phyloP scores from a whole-genome alignment of 2,329 filamentous ascomycete species.

The Verticillium alfalfae region DNA sequence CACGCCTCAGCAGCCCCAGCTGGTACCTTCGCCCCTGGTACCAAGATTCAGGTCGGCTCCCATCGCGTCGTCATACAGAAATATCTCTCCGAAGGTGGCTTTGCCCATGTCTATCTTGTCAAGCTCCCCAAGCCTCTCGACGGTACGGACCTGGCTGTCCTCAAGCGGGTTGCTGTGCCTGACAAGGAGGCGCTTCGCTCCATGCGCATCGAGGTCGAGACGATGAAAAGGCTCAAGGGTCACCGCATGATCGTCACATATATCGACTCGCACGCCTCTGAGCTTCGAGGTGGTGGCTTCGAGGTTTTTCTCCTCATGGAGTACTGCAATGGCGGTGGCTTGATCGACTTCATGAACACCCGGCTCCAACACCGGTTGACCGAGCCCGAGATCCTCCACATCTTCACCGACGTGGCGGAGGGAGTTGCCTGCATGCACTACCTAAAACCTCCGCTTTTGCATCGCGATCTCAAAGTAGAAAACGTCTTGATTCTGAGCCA shows the following conservation, averaged over 20 bases:
- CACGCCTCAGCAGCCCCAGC: constrained; percentile 47
- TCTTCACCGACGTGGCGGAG: constrained; percentile 93
- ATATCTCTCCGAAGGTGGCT: constrained; percentile 96
- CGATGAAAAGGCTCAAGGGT: constrained; percentile 98
- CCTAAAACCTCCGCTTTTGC: constrained; percentile 84
- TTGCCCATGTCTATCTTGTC: constrained; percentile 97
- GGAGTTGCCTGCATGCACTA: constrained; percentile 99
- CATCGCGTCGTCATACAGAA: constrained; percentile 93
- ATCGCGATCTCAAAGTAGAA: constrained; percentile 95
- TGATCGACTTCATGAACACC: constrained; percentile 99
- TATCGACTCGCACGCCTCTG: constrained; percentile 95
- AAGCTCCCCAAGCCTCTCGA: constrained; percentile 72
- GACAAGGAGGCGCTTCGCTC: constrained; percentile 91
- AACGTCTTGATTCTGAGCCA: constrained; percentile 83
- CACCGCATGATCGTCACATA: constrained; percentile 96
- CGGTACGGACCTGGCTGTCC: constrained; percentile 74
- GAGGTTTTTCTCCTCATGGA: constrained; percentile 99
- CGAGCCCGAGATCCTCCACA: constrained; percentile 94
- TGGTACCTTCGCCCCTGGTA: constrained; percentile 87
- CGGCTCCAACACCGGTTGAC: constrained; percentile 92
- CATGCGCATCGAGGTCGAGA: constrained; percentile 98
- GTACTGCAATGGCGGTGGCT: constrained; percentile 85
- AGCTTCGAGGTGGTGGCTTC: constrained; percentile 86
- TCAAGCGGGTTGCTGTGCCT: constrained; percentile 93
- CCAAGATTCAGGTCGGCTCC: constrained; percentile 91